phyloP scores from a whole-genome alignment of 495 filamentous ascomycete genomes.

The Tuber aestivum region DNA sequence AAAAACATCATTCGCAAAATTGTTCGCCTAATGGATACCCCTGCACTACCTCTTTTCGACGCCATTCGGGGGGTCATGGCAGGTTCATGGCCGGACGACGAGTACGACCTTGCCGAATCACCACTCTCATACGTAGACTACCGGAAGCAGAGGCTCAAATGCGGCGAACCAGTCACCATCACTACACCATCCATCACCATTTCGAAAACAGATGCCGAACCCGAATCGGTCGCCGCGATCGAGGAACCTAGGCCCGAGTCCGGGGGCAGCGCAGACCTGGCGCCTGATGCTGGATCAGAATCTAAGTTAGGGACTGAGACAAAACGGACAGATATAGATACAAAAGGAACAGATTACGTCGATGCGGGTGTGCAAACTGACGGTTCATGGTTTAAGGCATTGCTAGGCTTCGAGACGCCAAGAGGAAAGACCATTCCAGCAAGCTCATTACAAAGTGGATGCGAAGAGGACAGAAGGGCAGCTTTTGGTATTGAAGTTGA shows the following conservation, averaged over 20 bases:
- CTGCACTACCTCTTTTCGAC: slow-evolving; percentile 25
- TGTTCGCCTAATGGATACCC: neutral
- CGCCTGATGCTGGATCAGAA: neutral
- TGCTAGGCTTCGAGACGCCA: neutral
- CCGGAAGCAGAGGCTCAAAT: slow-evolving; percentile 21
- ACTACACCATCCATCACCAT: neutral
- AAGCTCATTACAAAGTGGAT: neutral
- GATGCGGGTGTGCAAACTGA: neutral
- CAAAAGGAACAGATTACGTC: neutral
- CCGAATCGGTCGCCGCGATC: neutral
- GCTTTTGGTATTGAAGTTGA: neutral
- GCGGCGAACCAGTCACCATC: slow-evolving; percentile 1
- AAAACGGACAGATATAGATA: neutral
- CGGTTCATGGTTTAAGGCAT: neutral
- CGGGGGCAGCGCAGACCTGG: neutral
- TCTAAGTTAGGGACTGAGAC: neutral
- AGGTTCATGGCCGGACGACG: slow-evolving; percentile 33
- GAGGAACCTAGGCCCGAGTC: neutral
- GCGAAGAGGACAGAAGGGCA: neutral
- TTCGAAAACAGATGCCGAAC: neutral
- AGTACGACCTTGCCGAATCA: slow-evolving; percentile 31
- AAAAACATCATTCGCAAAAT: neutral
- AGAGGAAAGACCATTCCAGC: neutral
- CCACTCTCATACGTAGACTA: slow-evolving; percentile 29
- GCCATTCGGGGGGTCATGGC: slow-evolving; percentile 32